phyloP scores from a whole-genome alignment of 768 basidiomycete genomes.

The Tulasnella sp. region DNA sequence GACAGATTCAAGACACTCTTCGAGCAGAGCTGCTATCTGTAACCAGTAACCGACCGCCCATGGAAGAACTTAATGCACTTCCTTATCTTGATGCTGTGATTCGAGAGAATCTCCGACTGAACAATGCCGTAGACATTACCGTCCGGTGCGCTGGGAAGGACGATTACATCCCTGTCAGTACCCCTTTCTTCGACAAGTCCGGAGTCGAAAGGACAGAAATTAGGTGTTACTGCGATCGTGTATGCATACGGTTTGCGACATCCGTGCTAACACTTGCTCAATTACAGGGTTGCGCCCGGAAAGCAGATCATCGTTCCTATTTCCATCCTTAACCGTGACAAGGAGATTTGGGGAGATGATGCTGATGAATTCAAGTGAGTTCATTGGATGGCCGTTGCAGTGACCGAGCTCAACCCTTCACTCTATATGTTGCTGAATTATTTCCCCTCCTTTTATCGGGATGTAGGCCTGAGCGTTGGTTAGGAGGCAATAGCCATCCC shows the following conservation, averaged over 20 bases:
- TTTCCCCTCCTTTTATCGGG: background rate
- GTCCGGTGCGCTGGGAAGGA: constrained; percentile 18
- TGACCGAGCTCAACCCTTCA: background rate
- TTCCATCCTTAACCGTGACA: constrained; percentile 50
- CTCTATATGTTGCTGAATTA: too few relatives aligned
- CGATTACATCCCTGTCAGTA: constrained; percentile 22
- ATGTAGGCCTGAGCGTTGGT: constrained; percentile 63
- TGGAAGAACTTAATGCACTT: constrained; percentile 36
- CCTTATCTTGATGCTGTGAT: constrained; percentile 38
- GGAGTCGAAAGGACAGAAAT: constrained; percentile 17
- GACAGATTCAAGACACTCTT: constrained; percentile 52
- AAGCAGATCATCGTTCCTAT: constrained; percentile 51
- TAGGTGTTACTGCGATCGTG: background rate
- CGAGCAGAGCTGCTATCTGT: constrained; percentile 40
- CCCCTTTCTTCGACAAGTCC: constrained; percentile 20
- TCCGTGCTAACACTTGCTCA: background rate
- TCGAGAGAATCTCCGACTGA: constrained; percentile 28
- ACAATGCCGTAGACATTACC: constrained; percentile 6
- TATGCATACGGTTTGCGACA: background rate
- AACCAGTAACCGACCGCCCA: constrained; percentile 13
- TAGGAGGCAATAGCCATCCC: constrained; percentile 42
- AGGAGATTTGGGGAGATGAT: constrained; percentile 60
- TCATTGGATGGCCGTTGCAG: background rate
- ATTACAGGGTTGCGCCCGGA: constrained; percentile 35
- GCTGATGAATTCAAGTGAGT: constrained; percentile 55